These are phyloP conservation scores for Isatis tinctoria DNA, from an alignment of 345 rosid species.

Conservation along the genomic window DNA sequence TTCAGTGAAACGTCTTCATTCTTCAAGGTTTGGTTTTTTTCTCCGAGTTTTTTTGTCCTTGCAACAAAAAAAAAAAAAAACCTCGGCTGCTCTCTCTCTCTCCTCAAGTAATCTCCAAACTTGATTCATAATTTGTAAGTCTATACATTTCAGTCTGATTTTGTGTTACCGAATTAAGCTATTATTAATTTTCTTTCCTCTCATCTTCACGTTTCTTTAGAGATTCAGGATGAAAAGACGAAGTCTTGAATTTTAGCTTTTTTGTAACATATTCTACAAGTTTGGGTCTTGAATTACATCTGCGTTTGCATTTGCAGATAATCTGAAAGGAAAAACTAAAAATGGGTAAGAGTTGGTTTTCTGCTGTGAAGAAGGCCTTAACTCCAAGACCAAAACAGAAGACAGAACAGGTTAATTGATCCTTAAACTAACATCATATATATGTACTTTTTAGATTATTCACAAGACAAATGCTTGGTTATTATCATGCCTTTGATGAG, in stretches of 20 bases:
- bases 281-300: not conserved
- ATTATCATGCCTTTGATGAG: not conserved
- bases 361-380: conserved; percentile 68
- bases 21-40: conserved; percentile 16
- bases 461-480: not conserved
- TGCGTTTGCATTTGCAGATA: conserved; percentile 11
- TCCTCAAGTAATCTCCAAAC: conserved; percentile 18
- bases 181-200: not conserved
- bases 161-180: not conserved
- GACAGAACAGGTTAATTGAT: conserved; percentile 41
- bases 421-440: not conserved
- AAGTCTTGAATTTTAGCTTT: not conserved
- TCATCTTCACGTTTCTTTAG: not conserved
- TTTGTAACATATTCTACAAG: not conserved
- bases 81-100: not conserved
- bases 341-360: conserved; percentile 89
- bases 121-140: conserved; percentile 25
- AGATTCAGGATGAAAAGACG: not conserved
- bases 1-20: conserved; percentile 12
- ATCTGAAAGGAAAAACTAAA: not conserved
- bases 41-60: conserved; percentile 27
- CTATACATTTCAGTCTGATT: not conserved
- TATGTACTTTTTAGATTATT: not conserved
- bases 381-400: conserved; percentile 47
- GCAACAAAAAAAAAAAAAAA: conserved; percentile 13